A percentile compares a stretch with the other conserved stretches of the same genome.
Evolutionary conservation across 129 eudicot species (phyloP).

Genomic region (Ambrosia trifida): DNA sequence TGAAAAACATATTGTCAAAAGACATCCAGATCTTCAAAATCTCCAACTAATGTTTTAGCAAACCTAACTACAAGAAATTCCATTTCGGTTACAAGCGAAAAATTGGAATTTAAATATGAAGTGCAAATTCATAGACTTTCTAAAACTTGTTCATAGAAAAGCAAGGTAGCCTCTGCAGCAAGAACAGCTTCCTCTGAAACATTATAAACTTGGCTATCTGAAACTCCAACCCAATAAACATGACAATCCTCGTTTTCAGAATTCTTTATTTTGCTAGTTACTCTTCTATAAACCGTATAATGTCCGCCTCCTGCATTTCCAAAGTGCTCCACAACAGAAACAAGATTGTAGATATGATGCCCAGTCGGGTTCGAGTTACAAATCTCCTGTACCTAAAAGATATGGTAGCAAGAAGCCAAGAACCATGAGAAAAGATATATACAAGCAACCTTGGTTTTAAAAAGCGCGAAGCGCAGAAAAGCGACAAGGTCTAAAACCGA

Average conservation of each 20-base stretch:
- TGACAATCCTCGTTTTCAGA: constrained; percentile 18
- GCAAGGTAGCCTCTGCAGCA: constrained; percentile 64
- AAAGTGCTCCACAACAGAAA: constrained; percentile 84
- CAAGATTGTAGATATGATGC: constrained; percentile 53
- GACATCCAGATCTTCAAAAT: neutral
- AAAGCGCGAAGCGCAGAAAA: no score
- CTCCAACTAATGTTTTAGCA: neutral
- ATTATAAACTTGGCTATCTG: constrained; percentile 66
- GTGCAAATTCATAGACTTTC: constrained; percentile 21
- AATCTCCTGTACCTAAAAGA: constrained; percentile 31
- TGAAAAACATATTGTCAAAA: neutral
- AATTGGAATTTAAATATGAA: neutral
- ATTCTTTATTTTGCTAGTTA: constrained; percentile 24
- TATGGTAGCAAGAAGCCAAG: constrained; percentile 1
- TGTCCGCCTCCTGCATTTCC: constrained; percentile 78
- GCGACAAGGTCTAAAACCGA: no score
- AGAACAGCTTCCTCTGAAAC: constrained; percentile 79
- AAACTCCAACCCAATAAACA: constrained; percentile 75
- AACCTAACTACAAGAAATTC: neutral
- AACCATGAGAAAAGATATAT: neutral
- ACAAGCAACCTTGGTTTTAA: neutral
- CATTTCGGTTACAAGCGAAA: neutral
- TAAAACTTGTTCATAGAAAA: constrained; percentile 69
- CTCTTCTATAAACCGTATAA: constrained; percentile 84
- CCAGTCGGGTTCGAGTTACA: constrained; percentile 14